Evolutionary conservation across 176 grass and related monocot species (phyloP), one percentile per base, ranked within the genome.

Genomic region (Hsuehochloa calcarea): DNA sequence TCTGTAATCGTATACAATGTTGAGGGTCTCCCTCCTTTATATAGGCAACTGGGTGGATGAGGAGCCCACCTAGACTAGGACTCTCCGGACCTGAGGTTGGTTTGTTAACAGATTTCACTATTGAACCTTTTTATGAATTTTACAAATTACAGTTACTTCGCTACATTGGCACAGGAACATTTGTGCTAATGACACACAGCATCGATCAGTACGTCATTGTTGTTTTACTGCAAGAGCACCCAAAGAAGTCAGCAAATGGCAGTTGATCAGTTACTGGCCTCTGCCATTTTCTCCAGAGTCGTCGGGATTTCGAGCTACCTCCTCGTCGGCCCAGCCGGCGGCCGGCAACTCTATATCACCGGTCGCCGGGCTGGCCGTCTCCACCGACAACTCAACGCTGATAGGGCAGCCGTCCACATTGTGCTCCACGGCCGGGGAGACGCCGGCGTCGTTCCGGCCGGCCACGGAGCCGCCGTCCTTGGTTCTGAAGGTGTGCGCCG

Each of bases 401-500:
- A 89, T 11, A 9, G 77, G 82, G 62, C 77, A 76, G 29, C 62
- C 76, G 23, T 44, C 49, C 0, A 14, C 76, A 0, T 56, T 49
- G 2, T 64, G 45, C 23, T 5, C 16, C 44, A 7, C n/a, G n/a
- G 0, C 38, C 17, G 84, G 70, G 4, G 79, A 84, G 27, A 22
- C 72, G 27, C 59, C 45, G 0, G 35, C 19, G 37, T 56, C 19
- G 45, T 16, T 77, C 65, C 29, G 70, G 38, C 27, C 64, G 3
- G 65, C 72, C 82, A 78, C 77, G 3, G 54, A 43, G 55, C 26
- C 13, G 27, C 70, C 19, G 13, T 51, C 84, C 34, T 62, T 92
- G 26, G 0, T 26, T 69, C 63, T 88, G 81, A 82, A 89, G 8
- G 89, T 89, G 74, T 91, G 87, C 20, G 81, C 64, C 9, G 78